phyloP scores from a whole-genome alignment of 495 filamentous ascomycete species.

The Aspergillus coremiiformis region DNA sequence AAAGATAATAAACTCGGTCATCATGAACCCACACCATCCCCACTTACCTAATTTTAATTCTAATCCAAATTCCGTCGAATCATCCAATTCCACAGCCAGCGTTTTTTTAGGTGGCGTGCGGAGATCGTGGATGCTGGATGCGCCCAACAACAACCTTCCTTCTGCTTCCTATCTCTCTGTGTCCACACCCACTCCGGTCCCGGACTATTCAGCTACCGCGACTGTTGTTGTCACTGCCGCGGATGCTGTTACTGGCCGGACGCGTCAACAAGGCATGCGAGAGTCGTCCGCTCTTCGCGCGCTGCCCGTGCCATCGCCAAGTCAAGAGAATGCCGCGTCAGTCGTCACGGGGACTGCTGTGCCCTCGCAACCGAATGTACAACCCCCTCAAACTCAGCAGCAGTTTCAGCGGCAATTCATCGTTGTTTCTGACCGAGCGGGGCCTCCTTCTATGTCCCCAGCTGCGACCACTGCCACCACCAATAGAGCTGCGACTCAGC shows the following conservation, averaged over 20 bases:
- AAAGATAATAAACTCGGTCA: neutral
- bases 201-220: neutral
- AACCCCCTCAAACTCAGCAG: neutral
- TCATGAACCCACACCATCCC: neutral
- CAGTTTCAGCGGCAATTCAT: neutral
- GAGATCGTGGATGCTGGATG: slow-evolving; percentile 57
- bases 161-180: neutral
- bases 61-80: slow-evolving; percentile 28
- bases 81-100: slow-evolving; percentile 63
- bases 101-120: slow-evolving; percentile 57
- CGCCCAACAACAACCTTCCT: neutral
- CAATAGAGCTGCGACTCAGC: neutral
- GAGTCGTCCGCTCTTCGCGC: slow-evolving; percentile 1
- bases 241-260: neutral
- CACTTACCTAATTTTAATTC: slow-evolving; percentile 10
- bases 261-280: slow-evolving; percentile 12
- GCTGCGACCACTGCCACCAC: neutral
- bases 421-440: neutral
- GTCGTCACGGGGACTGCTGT: neutral
- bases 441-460: neutral
- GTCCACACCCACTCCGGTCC: neutral
- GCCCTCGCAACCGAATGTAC: neutral
- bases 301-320: neutral
- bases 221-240: neutral
- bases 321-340: slow-evolving; percentile 1